Evolutionary conservation across 2,329 filamentous ascomycete genomes (phyloP).

Genomic region (Sporothrix pallida): DNA sequence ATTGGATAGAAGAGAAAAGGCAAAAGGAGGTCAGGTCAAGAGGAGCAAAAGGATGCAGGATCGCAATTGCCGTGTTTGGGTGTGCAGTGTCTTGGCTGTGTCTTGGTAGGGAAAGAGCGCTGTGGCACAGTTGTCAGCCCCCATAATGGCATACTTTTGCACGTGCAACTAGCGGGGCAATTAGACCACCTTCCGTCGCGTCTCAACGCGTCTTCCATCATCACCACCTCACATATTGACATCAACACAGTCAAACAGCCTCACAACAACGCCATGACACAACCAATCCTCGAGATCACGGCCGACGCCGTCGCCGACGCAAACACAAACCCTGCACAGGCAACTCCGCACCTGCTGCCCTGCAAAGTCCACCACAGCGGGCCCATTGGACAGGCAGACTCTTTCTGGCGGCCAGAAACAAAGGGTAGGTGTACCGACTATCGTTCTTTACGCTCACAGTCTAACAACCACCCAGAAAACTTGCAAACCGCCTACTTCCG

Average conservation of each 20-base stretch:
- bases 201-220: slow-evolving; percentile 16
- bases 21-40: neutral
- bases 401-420: slow-evolving; percentile 71
- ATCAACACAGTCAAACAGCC: neutral
- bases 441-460: too few species aligned
- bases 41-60: neutral
- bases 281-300: slow-evolving; percentile 52
- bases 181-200: slow-evolving; percentile 13
- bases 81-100: neutral
- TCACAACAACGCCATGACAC: slow-evolving; percentile 46
- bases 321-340: slow-evolving; percentile 43
- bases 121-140: neutral
- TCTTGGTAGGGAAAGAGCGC: neutral
- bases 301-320: slow-evolving; percentile 36
- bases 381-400: slow-evolving; percentile 63
- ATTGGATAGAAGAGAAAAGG: neutral
- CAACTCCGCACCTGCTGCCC: slow-evolving; percentile 75
- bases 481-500: slow-evolving; percentile 69
- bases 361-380: slow-evolving; percentile 82
- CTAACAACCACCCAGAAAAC: slow-evolving; percentile 37
- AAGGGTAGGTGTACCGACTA: slow-evolving; percentile 6
- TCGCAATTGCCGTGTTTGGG: neutral
- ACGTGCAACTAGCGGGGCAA: slow-evolving; percentile 21
- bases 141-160: neutral
- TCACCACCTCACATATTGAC: neutral